Percentiles rank a stretch among this genome's conserved stretches.
Conservation (phyloP, 2,329 filamentous ascomycete species). For the Penicillium sclerotiorum region DNA sequence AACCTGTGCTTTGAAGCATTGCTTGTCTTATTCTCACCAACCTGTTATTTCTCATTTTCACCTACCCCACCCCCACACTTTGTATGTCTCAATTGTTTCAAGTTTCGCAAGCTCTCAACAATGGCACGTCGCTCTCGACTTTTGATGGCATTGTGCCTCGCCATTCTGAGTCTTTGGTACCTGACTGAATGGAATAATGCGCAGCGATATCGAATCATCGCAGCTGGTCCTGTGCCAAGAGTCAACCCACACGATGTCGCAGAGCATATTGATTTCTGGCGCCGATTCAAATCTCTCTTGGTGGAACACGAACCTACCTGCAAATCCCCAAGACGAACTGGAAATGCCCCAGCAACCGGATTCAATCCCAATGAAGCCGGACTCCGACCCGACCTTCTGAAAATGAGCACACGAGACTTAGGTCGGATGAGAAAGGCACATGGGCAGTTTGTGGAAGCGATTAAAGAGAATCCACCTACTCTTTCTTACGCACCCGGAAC, state of each 20-base stretch:
- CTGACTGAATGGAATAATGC: neutral
- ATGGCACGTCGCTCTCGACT: constrained; percentile 6
- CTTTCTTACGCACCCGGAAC: constrained; percentile 21
- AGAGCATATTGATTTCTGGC: constrained; percentile 30
- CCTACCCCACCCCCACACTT: neutral
- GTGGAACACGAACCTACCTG: constrained; percentile 26
- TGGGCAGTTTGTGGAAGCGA: constrained; percentile 28
- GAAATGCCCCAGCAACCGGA: constrained; percentile 20
- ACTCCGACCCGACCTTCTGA: constrained; percentile 30
- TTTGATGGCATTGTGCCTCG: neutral
- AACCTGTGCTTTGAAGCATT: no score
- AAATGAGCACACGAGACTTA: constrained; percentile 29
- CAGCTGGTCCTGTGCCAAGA: neutral
- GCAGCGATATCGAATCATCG: neutral
- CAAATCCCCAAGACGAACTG: constrained; percentile 21
- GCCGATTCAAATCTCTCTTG: constrained; percentile 30
- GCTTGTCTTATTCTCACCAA: no score
- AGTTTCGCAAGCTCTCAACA: neutral
- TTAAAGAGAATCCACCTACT: constrained; percentile 26
- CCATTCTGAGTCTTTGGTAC: constrained; percentile 6
- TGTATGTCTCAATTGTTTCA: neutral
- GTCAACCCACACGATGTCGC: neutral
- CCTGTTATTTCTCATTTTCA: neutral
- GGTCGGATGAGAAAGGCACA: constrained; percentile 31
- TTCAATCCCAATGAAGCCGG: constrained; percentile 27